These are phyloP conservation scores for Sporothrix protearum DNA, from an alignment of 2,329 filamentous ascomycete genomes.

Conservation along the genomic window DNA sequence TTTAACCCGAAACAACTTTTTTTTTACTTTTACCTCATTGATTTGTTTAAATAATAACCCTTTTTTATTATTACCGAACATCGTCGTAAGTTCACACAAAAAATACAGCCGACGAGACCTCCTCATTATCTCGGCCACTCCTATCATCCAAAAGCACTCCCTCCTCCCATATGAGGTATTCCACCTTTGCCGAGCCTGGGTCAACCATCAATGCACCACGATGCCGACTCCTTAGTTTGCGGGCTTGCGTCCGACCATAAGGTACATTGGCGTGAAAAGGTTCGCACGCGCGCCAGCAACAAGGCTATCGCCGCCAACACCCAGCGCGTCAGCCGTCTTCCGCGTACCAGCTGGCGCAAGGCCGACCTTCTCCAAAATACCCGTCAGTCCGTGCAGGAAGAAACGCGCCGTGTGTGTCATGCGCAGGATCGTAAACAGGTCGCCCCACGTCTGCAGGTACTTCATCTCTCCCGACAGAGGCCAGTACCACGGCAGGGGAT, in stretches of 20 bases:
- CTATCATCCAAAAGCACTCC: not conserved
- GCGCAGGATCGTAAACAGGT: slow-evolving; percentile 77
- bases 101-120: slow-evolving; percentile 12
- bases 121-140: slow-evolving; percentile 22
- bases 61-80: not conserved
- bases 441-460: slow-evolving; percentile 74
- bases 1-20: no score
- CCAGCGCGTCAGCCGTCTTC: slow-evolving; percentile 91
- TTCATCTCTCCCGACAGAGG: slow-evolving; percentile 80
- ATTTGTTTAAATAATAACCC: not conserved
- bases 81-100: no score
- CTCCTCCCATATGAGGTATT: not conserved
- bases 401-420: slow-evolving; percentile 84
- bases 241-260: slow-evolving; percentile 92
- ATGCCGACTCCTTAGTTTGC: slow-evolving; percentile 33
- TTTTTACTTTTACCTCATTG: not conserved
- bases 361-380: slow-evolving; percentile 68
- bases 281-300: slow-evolving; percentile 83
- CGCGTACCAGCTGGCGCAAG: slow-evolving; percentile 79
- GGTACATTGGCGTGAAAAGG: slow-evolving; percentile 98
- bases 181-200: not conserved
- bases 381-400: slow-evolving; percentile 71
- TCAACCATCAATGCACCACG: not conserved
- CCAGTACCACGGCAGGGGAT: slow-evolving; percentile 88
- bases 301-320: slow-evolving; percentile 74